A percentile compares a stretch with the other conserved stretches of the same genome.
phyloP scores from a whole-genome alignment of 2,329 filamentous ascomycete species.

The Zymoseptoria tritici region DNA sequence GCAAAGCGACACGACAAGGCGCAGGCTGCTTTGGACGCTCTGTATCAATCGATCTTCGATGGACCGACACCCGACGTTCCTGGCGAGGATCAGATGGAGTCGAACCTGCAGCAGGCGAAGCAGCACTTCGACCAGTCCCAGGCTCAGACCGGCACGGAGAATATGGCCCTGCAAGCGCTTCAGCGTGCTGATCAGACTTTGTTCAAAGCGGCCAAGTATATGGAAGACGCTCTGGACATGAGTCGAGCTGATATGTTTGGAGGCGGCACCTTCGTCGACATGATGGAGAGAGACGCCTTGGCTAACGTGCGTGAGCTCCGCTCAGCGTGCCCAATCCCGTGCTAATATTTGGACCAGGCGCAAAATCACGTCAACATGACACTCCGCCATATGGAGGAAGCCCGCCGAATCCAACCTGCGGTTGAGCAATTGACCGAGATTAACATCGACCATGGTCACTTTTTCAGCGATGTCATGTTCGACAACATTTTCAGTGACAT shows the following conservation, averaged over 20 bases:
- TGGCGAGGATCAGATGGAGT: slow-evolving; percentile 46
- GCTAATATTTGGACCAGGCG: slow-evolving; percentile 23
- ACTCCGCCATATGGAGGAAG: slow-evolving; percentile 19
- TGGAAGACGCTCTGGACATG: slow-evolving; percentile 38
- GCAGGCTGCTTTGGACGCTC: slow-evolving; percentile 42
- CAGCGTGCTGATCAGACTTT: slow-evolving; percentile 34
- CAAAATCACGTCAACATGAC: slow-evolving; percentile 33
- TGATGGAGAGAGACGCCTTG: slow-evolving; percentile 49
- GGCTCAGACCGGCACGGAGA: slow-evolving; percentile 34
- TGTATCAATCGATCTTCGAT: slow-evolving; percentile 49
- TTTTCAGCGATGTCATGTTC: slow-evolving; percentile 26
- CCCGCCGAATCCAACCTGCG: slow-evolving; percentile 17
- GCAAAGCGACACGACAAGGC: slow-evolving; percentile 34
- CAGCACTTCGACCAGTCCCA: slow-evolving; percentile 35
- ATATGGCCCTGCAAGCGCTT: slow-evolving; percentile 31
- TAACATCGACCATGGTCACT: slow-evolving; percentile 24
- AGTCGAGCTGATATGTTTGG: slow-evolving; percentile 45
- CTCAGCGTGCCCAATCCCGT: too few relatives aligned
- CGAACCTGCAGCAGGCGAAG: slow-evolving; percentile 29
- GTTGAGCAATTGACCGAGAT: slow-evolving; percentile 16
- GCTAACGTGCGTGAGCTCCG: slow-evolving; percentile 21
- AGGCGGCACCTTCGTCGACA: slow-evolving; percentile 42
- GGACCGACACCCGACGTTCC: slow-evolving; percentile 48
- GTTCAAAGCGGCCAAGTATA: slow-evolving; percentile 29
- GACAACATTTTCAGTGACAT: slow-evolving; percentile 28